phyloP scores from a whole-genome alignment of 2,329 filamentous ascomycete genomes.

The Talaromyces albobiverticillius region DNA sequence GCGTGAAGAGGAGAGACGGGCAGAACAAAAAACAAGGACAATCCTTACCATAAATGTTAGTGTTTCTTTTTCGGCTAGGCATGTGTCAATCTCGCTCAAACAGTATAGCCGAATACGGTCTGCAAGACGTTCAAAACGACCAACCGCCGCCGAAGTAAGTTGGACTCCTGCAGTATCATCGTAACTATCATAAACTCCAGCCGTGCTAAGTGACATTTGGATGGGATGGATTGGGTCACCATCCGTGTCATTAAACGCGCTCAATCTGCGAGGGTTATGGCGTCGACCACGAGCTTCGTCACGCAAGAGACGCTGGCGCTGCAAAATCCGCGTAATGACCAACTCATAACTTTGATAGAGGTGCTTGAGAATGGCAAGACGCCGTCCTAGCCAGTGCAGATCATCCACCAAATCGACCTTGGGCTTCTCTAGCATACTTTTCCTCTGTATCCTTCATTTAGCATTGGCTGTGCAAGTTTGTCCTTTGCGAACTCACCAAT shows the following conservation, averaged over 20 bases:
- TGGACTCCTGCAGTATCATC: slow-evolving; percentile 36
- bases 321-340: slow-evolving; percentile 61
- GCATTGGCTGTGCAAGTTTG: not conserved
- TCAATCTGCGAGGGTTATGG: slow-evolving; percentile 18
- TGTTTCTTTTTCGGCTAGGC: slow-evolving; percentile 66
- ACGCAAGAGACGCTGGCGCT: slow-evolving; percentile 44
- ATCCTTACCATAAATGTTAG: slow-evolving; percentile 63
- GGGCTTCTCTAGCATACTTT: slow-evolving; percentile 55
- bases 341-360: slow-evolving; percentile 62
- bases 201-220: slow-evolving; percentile 24
- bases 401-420: slow-evolving; percentile 45
- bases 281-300: slow-evolving; percentile 29
- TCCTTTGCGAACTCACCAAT: slow-evolving; percentile 38
- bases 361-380: slow-evolving; percentile 59
- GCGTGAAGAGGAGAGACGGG: not conserved
- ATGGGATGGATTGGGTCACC: slow-evolving; percentile 44
- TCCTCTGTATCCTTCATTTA: slow-evolving; percentile 36
- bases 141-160: slow-evolving; percentile 49
- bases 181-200: slow-evolving; percentile 14
- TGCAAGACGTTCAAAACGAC: slow-evolving; percentile 58
- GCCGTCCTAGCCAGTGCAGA: slow-evolving; percentile 60
- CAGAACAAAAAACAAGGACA: not conserved
- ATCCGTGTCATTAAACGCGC: slow-evolving; percentile 26
- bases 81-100: slow-evolving; percentile 62
- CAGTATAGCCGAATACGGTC: slow-evolving; percentile 63